These are phyloP conservation scores for Suhomyces kunorum DNA, from an alignment of 1,139 yeast species.

Conservation along the genomic window DNA sequence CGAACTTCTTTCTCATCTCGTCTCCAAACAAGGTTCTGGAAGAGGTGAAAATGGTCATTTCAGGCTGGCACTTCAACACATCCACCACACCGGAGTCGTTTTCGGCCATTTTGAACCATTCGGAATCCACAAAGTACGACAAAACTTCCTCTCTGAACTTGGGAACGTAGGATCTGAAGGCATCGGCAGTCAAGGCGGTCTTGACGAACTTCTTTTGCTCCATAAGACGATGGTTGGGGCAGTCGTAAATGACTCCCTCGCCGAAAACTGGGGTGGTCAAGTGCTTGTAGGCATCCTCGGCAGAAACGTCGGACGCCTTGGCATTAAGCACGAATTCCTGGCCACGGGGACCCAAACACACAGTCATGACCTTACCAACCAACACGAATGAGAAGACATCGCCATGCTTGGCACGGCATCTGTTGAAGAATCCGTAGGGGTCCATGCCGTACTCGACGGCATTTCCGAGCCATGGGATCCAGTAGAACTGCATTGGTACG, in stretches of 20 bases:
- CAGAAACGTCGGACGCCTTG: slow-evolving; percentile 84
- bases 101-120: slow-evolving; percentile 42
- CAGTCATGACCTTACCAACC: slow-evolving; percentile 92
- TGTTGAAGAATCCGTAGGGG: slow-evolving; percentile 85
- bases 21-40: slow-evolving; percentile 88
- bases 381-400: slow-evolving; percentile 88
- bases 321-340: slow-evolving; percentile 96
- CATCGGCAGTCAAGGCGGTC: slow-evolving; percentile 80
- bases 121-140: slow-evolving; percentile 57
- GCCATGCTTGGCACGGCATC: slow-evolving; percentile 79
- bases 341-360: slow-evolving; percentile 94
- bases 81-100: slow-evolving; percentile 56
- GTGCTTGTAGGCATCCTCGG: slow-evolving; percentile 94
- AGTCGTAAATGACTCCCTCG: slow-evolving; percentile 94
- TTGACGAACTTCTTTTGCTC: slow-evolving; percentile 98
- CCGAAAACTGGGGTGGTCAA: slow-evolving; percentile 98
- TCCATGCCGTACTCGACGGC: slow-evolving; percentile 87
- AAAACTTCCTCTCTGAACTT: slow-evolving; percentile 76
- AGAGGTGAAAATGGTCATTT: slow-evolving; percentile 94
- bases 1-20: slow-evolving; percentile 82
- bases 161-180: slow-evolving; percentile 86
- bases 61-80: slow-evolving; percentile 87
- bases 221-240: slow-evolving; percentile 92
- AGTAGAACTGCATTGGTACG: slow-evolving; percentile 87
- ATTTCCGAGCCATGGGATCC: slow-evolving; percentile 96